A percentile compares a stretch with the other conserved stretches of the same genome.
Conservation (phyloP, 1,284 basidiomycete species). For the Ceratobasidium sp. region DNA sequence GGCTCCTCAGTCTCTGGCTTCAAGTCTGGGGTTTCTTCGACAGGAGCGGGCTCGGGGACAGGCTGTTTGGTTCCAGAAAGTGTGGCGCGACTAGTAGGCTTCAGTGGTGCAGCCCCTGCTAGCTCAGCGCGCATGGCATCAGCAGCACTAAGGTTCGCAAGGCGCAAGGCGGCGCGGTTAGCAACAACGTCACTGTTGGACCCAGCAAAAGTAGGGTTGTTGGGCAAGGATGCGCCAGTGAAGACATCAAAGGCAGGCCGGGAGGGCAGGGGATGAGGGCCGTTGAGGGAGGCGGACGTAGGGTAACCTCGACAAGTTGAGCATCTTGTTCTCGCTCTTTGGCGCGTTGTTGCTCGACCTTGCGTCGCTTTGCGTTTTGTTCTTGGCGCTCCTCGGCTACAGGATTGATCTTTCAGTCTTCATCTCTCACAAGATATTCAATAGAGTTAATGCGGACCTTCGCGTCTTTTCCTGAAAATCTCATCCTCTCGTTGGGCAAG, state of each 20-base stretch:
- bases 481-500: constrained; percentile 92
- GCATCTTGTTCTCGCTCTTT: constrained; percentile 53
- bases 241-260: constrained; percentile 67
- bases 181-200: constrained; percentile 87
- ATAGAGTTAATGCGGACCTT: constrained; percentile 65
- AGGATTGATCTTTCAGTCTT: constrained; percentile 39
- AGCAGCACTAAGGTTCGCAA: constrained; percentile 96
- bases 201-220: constrained; percentile 59
- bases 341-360: constrained; percentile 70
- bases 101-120: constrained; percentile 63
- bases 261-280: constrained; percentile 61
- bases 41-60: no score
- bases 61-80: neutral
- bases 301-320: constrained; percentile 25
- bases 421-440: neutral
- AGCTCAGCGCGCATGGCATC: constrained; percentile 93
- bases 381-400: constrained; percentile 93
- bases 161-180: constrained; percentile 85
- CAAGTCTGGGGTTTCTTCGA: neutral
- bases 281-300: constrained; percentile 29
- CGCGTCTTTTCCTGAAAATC: constrained; percentile 90
- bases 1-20: constrained; percentile 27
- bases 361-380: constrained; percentile 84
- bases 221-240: constrained; percentile 44
- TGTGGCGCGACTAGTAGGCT: constrained; percentile 17